Percentiles rank a stretch among this genome's conserved stretches.
Conservation (phyloP, 345 rosid species). For the Viola odorata region DNA sequence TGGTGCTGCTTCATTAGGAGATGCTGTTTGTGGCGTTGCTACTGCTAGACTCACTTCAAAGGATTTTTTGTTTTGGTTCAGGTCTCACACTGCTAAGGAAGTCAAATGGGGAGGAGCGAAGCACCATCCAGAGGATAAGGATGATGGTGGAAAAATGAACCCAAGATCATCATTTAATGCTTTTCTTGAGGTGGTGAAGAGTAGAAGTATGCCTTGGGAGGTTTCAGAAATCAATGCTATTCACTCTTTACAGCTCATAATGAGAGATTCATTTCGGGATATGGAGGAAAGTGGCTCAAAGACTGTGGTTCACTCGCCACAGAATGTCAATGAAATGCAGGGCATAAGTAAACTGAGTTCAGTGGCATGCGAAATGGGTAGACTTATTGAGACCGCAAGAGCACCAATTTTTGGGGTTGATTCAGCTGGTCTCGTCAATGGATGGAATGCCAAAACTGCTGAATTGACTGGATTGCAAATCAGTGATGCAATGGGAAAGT, state of each 20-base stretch:
- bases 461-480: conserved; percentile 66
- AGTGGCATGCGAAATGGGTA: conserved; percentile 79
- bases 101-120: conserved; percentile 91
- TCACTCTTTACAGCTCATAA: conserved; percentile 67
- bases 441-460: conserved; percentile 73
- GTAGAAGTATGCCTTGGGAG: conserved; percentile 82
- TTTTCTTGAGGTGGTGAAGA: conserved; percentile 76
- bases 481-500: conserved; percentile 66
- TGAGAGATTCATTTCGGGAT: conserved; percentile 56
- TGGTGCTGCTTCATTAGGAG: conserved; percentile 56
- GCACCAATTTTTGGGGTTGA: conserved; percentile 87
- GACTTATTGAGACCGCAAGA: conserved; percentile 77
- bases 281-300: conserved; percentile 38
- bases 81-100: conserved; percentile 72
- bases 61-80: conserved; percentile 84
- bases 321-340: conserved; percentile 27
- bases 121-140: conserved; percentile 59
- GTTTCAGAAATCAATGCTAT: conserved; percentile 70
- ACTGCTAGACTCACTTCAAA: conserved; percentile 57
- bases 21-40: conserved; percentile 84
- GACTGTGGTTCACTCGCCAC: conserved; percentile 19
- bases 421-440: conserved; percentile 62
- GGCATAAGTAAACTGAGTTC: conserved; percentile 55
- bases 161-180: conserved; percentile 80
- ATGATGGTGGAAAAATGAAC: conserved; percentile 62